These are phyloP conservation scores for Didymella arachidicola DNA, from an alignment of 2,329 filamentous ascomycete genomes.

Conservation along the genomic window DNA sequence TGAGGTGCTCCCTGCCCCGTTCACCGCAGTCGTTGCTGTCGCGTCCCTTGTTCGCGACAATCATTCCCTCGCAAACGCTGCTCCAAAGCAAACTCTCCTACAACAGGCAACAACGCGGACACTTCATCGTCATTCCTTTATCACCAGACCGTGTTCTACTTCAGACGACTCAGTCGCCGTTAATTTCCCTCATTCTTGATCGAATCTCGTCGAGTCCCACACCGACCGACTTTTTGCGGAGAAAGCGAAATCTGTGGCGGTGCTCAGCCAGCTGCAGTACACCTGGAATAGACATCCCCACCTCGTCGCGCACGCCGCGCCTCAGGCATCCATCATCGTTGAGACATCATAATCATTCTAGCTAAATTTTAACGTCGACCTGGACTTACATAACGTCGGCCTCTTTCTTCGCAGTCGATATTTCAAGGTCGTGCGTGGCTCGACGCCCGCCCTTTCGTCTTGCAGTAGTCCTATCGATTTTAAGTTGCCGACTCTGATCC, in stretches of 20 bases:
- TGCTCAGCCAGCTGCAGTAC: conserved; percentile 5
- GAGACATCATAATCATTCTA: neutral
- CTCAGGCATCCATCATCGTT: neutral
- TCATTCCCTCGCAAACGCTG: neutral
- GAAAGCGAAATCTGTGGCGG: conserved; percentile 10
- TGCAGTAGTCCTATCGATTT: neutral
- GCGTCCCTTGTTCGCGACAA: neutral
- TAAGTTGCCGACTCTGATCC: neutral
- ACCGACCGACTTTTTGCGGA: conserved; percentile 5
- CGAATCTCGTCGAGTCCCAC: neutral
- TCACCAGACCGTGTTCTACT: neutral
- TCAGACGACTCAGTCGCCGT: neutral
- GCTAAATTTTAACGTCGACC: neutral
- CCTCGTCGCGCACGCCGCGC: conserved; percentile 3
- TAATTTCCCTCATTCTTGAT: neutral
- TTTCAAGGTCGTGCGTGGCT: conserved; percentile 1
- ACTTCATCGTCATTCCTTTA: neutral
- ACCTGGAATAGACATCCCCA: conserved; percentile 3
- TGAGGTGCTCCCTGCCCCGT: conserved; percentile 7
- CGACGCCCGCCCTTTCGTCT: neutral
- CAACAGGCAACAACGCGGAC: conserved; percentile 3
- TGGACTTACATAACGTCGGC: conserved; percentile 6
- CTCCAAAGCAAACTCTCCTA: neutral
- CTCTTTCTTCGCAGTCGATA: neutral
- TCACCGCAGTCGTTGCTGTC: conserved; percentile 1